Evolutionary conservation across 345 rosid genomes (phyloP), one percentile per base, ranked within the genome.

Genomic region (Eucalyptus marginata): DNA sequence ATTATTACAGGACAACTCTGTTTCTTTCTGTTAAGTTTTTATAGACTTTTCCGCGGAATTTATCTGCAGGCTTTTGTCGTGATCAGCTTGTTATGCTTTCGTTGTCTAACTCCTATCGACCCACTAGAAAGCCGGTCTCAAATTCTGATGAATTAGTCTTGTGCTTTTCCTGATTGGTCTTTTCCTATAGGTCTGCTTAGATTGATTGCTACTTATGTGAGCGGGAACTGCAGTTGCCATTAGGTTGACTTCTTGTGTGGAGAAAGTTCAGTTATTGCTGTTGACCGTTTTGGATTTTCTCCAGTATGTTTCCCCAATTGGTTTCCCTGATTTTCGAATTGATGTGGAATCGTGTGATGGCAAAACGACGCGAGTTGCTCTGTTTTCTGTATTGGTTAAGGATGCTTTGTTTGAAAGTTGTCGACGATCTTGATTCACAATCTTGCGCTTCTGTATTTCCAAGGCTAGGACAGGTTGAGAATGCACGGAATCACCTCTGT

Each of bases 381-480:
- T 76, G 83, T 20, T 76, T 86, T 86, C 47, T 33, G 13, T 8
- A 5, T 40, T 58, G 68, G 56, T 22, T 40, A 13, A 54, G 46
- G 62, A 31, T 16, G 49, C 47, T 31, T 49, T 10, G 83, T 76
- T 76, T 18, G 83, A 76, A 76, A 56, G 62, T 56, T 17, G 83
- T 56, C 2, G 8, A 44, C 62, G 10, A 86, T 52, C 87, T 86
- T 40, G 25, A 24, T n/a, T 46, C 33, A n/a, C 29, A 43, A 86
- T 86, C 47, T 31, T 89, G 87, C 12, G 50, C 59, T 49, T 58
- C 46, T 66, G 90, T 44, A 13, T 87, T n/a, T 89, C 76, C 71
- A 94, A 97, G 99, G 94, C 90, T 97, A 90, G 99, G 99, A 36
- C 94, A 92, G 86, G 93, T 94, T 76, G 98, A 96, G 62, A 95